Base-by-base conservation (phyloP, 2,329 filamentous ascomycete species). In the Botrytis deweyae region DNA sequence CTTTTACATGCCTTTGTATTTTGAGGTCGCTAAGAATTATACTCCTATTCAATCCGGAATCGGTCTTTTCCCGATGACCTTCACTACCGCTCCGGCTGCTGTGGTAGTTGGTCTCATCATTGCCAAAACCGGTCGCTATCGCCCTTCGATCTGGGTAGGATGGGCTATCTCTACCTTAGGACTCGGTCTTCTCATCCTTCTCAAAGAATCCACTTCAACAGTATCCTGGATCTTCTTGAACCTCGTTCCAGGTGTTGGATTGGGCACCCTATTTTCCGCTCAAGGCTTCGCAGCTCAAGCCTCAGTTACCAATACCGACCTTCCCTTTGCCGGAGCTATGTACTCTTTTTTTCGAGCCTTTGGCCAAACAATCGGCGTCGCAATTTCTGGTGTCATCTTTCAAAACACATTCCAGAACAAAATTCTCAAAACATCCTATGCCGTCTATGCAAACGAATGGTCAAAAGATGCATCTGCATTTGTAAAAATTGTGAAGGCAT, bases 341-440 rank as follows among this genome's bases (percentile, higher is more conserved):
- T 92, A 90, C 81, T 88, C 86, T 68, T 93, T 93, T 83, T 87
- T 91, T 79, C 87, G 89, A 22, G 85, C 87, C 2, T 86, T 92
- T 42, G 91, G 90, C 10, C 78, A 80, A 73, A 77, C 77, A 2
- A 66, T 79, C 7, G 77, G 78, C 18, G 75, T 79, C 7, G 78
- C 77, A 10, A 85, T 92, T 65, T 88, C 88, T 4, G 90, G 91
- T 7, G 88, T 90, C 61, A 86, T 92, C 72, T 92, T 93, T 82
- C 90, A 93, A 81, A 93, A 92, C 77, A 84, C 84, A 65, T 78
- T 80, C 40, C 77, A 77, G 63, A 74, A 74, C 22, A 79, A 78
- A 22, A 73, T 80, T 20, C 52, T 74, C 4, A n/a, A 40, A 18
- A 79, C 72, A 1, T 59, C 71, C 22, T 78, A 78, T 74, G 36